Conservation (phyloP, 805 yeast species). For the Kurtzmaniella cleridarum region DNA sequence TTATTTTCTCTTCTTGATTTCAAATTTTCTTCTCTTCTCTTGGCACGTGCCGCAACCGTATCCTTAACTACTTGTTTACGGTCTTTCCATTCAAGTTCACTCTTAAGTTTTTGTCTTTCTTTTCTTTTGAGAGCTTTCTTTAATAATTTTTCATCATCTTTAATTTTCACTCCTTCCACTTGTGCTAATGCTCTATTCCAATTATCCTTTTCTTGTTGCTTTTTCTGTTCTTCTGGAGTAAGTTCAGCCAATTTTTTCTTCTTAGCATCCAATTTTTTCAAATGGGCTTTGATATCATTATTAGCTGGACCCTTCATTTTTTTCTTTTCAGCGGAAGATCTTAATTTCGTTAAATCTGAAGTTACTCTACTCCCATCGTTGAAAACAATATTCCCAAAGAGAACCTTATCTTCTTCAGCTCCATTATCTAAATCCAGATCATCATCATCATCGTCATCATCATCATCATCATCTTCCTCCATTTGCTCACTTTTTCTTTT, state of each 20-base stretch:
- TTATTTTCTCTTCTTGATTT: slow-evolving; percentile 80
- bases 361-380: slow-evolving; percentile 77
- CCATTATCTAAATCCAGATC: slow-evolving; percentile 26
- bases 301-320: slow-evolving; percentile 80
- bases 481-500: slow-evolving; percentile 36
- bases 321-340: slow-evolving; percentile 42
- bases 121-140: slow-evolving; percentile 81
- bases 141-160: slow-evolving; percentile 84
- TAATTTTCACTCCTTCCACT: slow-evolving; percentile 83
- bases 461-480: slow-evolving; percentile 40
- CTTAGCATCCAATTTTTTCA: slow-evolving; percentile 68
- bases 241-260: slow-evolving; percentile 56
- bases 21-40: slow-evolving; percentile 89
- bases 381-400: slow-evolving; percentile 79
- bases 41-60: slow-evolving; percentile 66
- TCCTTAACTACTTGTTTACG: slow-evolving; percentile 76
- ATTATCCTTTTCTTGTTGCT: slow-evolving; percentile 62
- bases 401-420: slow-evolving; percentile 35
- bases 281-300: slow-evolving; percentile 79
- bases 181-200: slow-evolving; percentile 84
- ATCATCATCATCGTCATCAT: slow-evolving; percentile 22
- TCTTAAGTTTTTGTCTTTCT: slow-evolving; percentile 76
- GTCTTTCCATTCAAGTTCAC: slow-evolving; percentile 89
- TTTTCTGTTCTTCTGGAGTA: slow-evolving; percentile 56
- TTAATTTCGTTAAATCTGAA: slow-evolving; percentile 56